These are phyloP conservation scores for Boletus vermiculosoides DNA, from an alignment of 768 basidiomycete genomes.

Conservation along the genomic window DNA sequence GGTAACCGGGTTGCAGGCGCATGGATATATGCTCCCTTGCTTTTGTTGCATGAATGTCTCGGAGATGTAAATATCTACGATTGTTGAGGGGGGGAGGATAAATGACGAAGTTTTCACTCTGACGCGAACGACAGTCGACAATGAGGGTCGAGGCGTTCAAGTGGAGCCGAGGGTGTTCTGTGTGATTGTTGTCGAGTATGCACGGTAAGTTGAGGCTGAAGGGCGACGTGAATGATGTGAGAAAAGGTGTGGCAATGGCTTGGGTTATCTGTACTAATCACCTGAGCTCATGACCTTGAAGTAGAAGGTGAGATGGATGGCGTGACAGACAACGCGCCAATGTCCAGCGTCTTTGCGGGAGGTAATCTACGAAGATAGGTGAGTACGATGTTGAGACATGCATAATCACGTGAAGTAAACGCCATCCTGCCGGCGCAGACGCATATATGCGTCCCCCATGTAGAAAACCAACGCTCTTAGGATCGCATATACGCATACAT, in stretches of 20 bases:
- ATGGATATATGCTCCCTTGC: background rate
- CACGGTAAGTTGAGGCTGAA: background rate
- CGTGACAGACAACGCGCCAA: slow-evolving; percentile 11
- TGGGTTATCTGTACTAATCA: background rate
- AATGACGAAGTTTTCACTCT: background rate
- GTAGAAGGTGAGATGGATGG: slow-evolving; percentile 10
- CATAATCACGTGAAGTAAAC: background rate
- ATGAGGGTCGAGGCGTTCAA: background rate
- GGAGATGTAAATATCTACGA: background rate
- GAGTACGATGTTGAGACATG: background rate
- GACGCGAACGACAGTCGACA: background rate
- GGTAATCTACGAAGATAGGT: slow-evolving; percentile 13
- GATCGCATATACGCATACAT: background rate
- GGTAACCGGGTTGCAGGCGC: background rate
- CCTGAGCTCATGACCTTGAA: slow-evolving; percentile 15
- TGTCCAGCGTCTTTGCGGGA: slow-evolving; percentile 10
- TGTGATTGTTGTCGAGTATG: background rate
- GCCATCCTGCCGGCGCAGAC: background rate
- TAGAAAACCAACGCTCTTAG: background rate
- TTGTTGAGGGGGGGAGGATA: background rate
- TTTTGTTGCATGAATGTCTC: background rate
- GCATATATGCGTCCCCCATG: background rate
- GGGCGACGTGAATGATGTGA: background rate
- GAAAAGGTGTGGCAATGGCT: background rate
- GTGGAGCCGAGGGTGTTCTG: background rate